Percentiles rank a stretch among this genome's conserved stretches.
Conservation (phyloP, 495 filamentous ascomycete species). For the Penicillium lividum region DNA sequence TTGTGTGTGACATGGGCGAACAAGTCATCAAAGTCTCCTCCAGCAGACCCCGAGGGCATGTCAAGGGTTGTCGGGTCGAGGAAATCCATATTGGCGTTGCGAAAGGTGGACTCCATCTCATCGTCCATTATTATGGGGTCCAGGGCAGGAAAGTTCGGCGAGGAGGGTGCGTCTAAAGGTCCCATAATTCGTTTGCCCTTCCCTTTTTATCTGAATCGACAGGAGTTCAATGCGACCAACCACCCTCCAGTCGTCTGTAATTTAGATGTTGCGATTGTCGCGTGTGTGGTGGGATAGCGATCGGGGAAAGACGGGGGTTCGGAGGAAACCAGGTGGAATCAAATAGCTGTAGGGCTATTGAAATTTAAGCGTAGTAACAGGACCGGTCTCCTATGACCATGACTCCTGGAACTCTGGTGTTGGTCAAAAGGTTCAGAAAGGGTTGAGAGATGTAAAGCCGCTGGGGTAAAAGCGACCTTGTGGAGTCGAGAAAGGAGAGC, state of each 20-base stretch:
- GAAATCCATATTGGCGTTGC: constrained; percentile 46
- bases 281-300: constrained; percentile 14
- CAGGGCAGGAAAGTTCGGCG: constrained; percentile 42
- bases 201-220: neutral
- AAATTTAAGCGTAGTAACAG: constrained; percentile 18
- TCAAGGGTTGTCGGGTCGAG: constrained; percentile 40
- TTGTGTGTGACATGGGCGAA: constrained; percentile 38
- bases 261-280: constrained; percentile 13
- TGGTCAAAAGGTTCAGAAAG: neutral
- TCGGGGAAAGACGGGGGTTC: constrained; percentile 5
- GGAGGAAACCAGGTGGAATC: neutral
- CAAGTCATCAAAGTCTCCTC: constrained; percentile 47
- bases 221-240: constrained; percentile 15
- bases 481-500: constrained; percentile 34
- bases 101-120: constrained; percentile 47
- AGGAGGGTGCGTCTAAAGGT: constrained; percentile 40
- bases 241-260: constrained; percentile 10
- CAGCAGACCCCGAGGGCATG: constrained; percentile 39
- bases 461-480: constrained; percentile 24
- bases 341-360: neutral
- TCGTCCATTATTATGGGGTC: constrained; percentile 51
- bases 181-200: constrained; percentile 37
- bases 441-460: neutral
- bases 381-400: constrained; percentile 30
- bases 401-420: constrained; percentile 16